Base-by-base conservation (phyloP, 2,329 filamentous ascomycete species). In the Botrytis hyacinthi region DNA sequence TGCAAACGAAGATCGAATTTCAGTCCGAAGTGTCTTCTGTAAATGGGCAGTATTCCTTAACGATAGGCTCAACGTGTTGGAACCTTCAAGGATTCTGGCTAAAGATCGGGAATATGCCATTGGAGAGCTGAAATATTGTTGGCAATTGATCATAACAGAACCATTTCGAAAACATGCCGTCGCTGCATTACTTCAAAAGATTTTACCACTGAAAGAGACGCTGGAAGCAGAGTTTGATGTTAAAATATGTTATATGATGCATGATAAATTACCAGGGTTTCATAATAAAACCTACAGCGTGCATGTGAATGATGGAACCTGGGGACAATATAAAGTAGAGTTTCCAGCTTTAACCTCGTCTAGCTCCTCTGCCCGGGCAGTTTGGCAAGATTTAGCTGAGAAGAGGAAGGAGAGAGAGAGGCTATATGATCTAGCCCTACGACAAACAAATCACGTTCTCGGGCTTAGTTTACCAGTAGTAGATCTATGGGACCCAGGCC, bases 291-390 rank as follows among this genome's bases (percentile, higher is more conserved):
- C 4, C 8, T 4, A 18, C n/a, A 20, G n/a, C 5, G 6, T 1
- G 32, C 54, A 59, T 2, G 1, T 2, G 29, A 32, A 59, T 32
- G 14, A 20, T 60, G 32, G 18, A 35, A 35, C 16, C 57, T 12
- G 8, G 29, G 20, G 29, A 60, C 18, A 60, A 60, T 60, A 61
- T 20, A 1, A 60, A 12, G 32, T 26, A 1, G 1, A 42, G 14
- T 42, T 42, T 42, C 40, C 14, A 42, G 2, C 0, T 3, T 42
- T 42, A 42, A 16, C 14, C 40, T 14, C 14, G 40, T 2, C 12
- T 42, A 6, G 3, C 14, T 14, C 1, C 40, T 0, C 37, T 44
- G 44, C 48, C n/a, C 1, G 2, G 48, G 0, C 2, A n/a, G 0
- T n/a, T 4, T 51, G 26, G 26, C 10, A 51, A 14, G 1, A 0